These are phyloP conservation scores for Panaeolus cyanescens DNA, from an alignment of 768 basidiomycete genomes.

Conservation along the genomic window DNA sequence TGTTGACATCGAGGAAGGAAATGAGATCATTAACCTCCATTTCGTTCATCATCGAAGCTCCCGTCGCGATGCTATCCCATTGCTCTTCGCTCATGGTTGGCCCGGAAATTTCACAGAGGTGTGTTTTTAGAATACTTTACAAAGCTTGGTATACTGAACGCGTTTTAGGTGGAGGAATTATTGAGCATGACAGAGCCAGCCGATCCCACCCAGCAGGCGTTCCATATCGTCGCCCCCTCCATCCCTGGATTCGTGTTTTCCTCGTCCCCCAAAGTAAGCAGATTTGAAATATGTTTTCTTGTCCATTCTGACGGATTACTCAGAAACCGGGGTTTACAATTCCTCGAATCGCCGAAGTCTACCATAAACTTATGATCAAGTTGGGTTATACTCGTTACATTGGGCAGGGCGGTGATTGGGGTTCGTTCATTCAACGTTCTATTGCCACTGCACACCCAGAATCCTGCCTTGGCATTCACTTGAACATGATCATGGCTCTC, in stretches of 20 bases:
- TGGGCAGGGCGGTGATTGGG: constrained; percentile 36
- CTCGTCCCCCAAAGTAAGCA: constrained; percentile 26
- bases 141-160: neutral
- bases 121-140: neutral
- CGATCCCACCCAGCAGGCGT: constrained; percentile 29
- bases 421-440: constrained; percentile 28
- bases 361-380: constrained; percentile 32
- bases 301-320: neutral
- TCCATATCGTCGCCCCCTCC: constrained; percentile 33
- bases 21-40: constrained; percentile 49
- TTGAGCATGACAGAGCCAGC: constrained; percentile 28
- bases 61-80: constrained; percentile 42
- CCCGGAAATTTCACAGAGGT: constrained; percentile 40
- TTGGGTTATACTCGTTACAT: constrained; percentile 31
- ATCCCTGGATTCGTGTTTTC: constrained; percentile 36
- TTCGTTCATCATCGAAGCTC: constrained; percentile 52
- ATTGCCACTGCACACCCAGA: constrained; percentile 26
- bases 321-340: constrained; percentile 28
- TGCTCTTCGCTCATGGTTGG: constrained; percentile 62
- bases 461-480: constrained; percentile 26
- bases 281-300: neutral
- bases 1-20: constrained; percentile 46
- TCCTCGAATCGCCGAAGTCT: constrained; percentile 25
- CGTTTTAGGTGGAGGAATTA: constrained; percentile 28
- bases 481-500: constrained; percentile 26